Evolutionary conservation across 75 land plant species (phyloP), one percentile per base, ranked within the genome.

Genomic region (Pseudotsuga menziesii): DNA sequence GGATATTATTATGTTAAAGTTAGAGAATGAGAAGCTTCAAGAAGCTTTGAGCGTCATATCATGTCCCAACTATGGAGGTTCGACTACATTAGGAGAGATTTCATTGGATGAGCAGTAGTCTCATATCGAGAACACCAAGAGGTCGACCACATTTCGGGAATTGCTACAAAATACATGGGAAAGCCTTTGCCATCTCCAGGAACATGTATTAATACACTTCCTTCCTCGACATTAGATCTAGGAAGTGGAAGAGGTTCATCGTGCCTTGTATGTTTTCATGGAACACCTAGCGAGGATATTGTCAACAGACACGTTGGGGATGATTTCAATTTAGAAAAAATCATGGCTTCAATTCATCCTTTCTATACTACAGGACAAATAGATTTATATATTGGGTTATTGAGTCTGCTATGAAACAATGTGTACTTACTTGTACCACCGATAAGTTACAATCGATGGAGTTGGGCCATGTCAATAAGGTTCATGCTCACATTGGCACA

Each of bases 11-110:
- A 57, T 76, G 8, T 58, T 81, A 13, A 63, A 79, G 39, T 39
- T 61, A 19, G 82, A 81, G 58, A 81, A 81, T 41, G 82, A 80
- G 78, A 81, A 76, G 59, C 73, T 81, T 29, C 41, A 62, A 25
- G 82, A 77, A 1, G 78, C 82, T 17, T 48, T 81, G 32, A 77
- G 76, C 57, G 69, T 22, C 59, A 57, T 74, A 22, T 22, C 71
- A 19, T 81, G 82, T 52, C 82, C 82, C 19, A 81, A 36, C 58
- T 81, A 79, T 67, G 82, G 79, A 25, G 82, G 78, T 5, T 79
- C 78, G 6, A 72, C 76, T 4, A 76, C 71, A 12, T 23, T 75
- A n/a, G 78, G 80, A 15, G 82, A 81, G 39, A 76, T 81, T 70
- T 81, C 82, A 11, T 67, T 76, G 17, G 78, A 76, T 14, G 82